Evolutionary conservation across 2,329 filamentous ascomycete genomes (phyloP).

Genomic region (Colletotrichum zoysiae): DNA sequence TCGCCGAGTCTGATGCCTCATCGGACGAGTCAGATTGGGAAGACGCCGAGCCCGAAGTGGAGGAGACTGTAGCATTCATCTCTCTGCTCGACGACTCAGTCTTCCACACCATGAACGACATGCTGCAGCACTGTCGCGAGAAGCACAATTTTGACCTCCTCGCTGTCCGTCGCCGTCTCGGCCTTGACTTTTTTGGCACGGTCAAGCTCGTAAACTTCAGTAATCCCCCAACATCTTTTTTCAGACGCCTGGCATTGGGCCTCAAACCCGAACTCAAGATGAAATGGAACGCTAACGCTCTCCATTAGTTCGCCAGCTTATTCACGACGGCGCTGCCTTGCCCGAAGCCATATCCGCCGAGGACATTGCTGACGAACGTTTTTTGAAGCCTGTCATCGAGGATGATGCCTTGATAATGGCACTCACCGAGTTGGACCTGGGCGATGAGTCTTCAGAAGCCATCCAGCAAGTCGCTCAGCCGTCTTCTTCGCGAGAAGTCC

Average conservation of each 20-base stretch:
- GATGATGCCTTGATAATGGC: constrained; percentile 91
- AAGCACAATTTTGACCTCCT: constrained; percentile 77
- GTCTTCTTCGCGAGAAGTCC: constrained; percentile 62
- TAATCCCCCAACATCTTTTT: constrained; percentile 44
- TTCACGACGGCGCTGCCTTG: constrained; percentile 58
- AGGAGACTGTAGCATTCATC: constrained; percentile 70
- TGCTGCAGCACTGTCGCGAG: constrained; percentile 77
- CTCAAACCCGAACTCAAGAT: not conserved
- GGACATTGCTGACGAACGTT: constrained; percentile 82
- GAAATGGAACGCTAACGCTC: not conserved
- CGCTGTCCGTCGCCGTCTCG: constrained; percentile 66
- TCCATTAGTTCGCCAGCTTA: constrained; percentile 60
- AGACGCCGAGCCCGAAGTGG: constrained; percentile 72
- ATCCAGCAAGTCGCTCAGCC: constrained; percentile 49
- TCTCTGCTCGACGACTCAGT: constrained; percentile 77
- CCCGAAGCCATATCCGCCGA: constrained; percentile 70
- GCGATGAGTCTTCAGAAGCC: constrained; percentile 51
- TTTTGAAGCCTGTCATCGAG: constrained; percentile 85
- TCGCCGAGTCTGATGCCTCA: constrained; percentile 37
- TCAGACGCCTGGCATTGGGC: not conserved
- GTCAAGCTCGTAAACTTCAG: constrained; percentile 82
- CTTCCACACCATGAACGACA: constrained; percentile 72
- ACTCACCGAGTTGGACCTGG: constrained; percentile 79
- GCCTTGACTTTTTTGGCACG: constrained; percentile 78
- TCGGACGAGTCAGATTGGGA: constrained; percentile 64